Percentiles rank a stretch among this genome's conserved stretches.
Evolutionary conservation across 768 basidiomycete species (phyloP).

Genomic region (Kwoniella sp.): DNA sequence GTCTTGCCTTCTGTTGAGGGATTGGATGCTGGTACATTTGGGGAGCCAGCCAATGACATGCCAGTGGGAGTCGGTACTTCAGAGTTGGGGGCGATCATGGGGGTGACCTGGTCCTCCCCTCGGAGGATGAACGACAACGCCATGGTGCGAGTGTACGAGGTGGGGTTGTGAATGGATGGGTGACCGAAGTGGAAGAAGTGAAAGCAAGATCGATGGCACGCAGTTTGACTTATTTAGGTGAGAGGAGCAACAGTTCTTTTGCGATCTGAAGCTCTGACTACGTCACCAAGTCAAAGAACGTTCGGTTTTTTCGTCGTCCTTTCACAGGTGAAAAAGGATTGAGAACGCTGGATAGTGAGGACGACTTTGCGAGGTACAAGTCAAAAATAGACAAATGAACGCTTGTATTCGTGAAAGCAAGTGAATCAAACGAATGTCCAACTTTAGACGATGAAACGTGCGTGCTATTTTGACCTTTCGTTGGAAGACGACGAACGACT

Average conservation of each 20-base stretch:
- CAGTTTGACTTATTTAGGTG: not conserved
- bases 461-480: not conserved
- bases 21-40: constrained; percentile 1
- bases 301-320: not conserved
- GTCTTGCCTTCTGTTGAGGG: constrained; percentile 6
- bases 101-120: constrained; percentile 21
- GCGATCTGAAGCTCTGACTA: constrained; percentile 2
- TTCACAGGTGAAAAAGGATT: not conserved
- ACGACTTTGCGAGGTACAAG: not conserved
- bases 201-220: not conserved
- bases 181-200: constrained; percentile 1
- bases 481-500: not conserved
- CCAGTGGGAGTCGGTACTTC: constrained; percentile 19
- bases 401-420: not conserved
- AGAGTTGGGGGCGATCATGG: constrained; percentile 22
- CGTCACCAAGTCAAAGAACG: constrained; percentile 6
- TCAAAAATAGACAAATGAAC: not conserved
- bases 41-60: constrained; percentile 11
- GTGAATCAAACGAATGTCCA: not conserved
- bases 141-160: constrained; percentile 13
- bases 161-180: not conserved
- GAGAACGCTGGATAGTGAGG: not conserved
- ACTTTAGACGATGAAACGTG: not conserved
- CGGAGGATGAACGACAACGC: constrained; percentile 29
- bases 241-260: not conserved